These are phyloP conservation scores for Echinosophora koreensis DNA, from an alignment of 306 rosid species.

Conservation along the genomic window DNA sequence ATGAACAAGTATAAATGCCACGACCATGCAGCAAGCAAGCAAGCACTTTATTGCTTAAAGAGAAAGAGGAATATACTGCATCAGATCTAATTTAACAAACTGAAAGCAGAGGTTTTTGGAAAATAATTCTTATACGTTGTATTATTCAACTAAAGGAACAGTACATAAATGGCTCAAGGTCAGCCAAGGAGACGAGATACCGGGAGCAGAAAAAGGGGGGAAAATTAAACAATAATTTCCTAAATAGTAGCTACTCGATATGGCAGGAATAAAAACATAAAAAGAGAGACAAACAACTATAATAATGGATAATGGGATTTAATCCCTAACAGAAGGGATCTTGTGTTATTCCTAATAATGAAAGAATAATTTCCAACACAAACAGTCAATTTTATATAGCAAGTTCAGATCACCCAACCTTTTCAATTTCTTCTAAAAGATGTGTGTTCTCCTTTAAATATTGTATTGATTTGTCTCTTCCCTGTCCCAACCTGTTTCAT, in stretches of 20 bases:
- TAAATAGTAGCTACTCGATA: neutral
- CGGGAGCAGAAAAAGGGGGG: neutral
- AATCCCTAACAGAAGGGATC: neutral
- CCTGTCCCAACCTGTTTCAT: constrained; percentile 88
- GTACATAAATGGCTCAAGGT: neutral
- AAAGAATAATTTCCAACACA: no score
- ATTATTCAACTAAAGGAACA: neutral
- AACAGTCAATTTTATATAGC: constrained; percentile 26
- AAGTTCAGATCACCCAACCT: constrained; percentile 61
- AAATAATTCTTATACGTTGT: no score
- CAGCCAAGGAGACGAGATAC: neutral
- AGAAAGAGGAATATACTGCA: constrained; percentile 22
- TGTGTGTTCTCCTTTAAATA: constrained; percentile 81
- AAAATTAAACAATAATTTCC: neutral
- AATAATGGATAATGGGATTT: neutral
- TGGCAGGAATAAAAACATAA: neutral
- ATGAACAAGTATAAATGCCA: neutral
- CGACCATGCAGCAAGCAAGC: constrained; percentile 24
- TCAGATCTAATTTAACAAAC: neutral
- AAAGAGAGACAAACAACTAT: neutral
- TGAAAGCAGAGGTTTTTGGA: neutral
- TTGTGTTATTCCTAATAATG: no score
- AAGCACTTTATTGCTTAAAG: neutral
- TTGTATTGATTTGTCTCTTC: constrained; percentile 91
- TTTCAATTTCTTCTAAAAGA: constrained; percentile 85